Conservation (phyloP, 2,329 filamentous ascomycete species). For the Colletotrichum sp. region DNA sequence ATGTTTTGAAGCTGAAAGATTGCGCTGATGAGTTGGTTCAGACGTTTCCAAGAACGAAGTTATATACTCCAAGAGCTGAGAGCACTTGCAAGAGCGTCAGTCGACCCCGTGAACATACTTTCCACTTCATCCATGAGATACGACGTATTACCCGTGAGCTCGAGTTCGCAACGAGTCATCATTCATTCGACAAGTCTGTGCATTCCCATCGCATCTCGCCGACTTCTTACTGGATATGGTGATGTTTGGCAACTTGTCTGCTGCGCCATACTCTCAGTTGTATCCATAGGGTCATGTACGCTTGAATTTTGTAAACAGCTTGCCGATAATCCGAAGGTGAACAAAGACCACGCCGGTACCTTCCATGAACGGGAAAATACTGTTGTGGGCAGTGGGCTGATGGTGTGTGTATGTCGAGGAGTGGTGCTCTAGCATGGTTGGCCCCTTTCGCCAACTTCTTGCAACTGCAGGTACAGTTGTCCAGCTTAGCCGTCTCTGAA, state of each 20-base stretch:
- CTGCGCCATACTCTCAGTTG: not conserved
- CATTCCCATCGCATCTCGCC: not conserved
- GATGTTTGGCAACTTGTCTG: not conserved
- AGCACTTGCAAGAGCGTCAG: not conserved
- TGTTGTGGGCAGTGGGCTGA: not conserved
- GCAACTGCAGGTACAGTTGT: not conserved
- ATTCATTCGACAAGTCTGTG: not conserved
- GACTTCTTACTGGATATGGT: not conserved
- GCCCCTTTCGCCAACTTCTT: not conserved
- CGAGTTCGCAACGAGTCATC: not conserved
- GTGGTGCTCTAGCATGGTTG: not conserved
- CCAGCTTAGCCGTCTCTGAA: not conserved
- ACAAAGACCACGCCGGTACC: not conserved
- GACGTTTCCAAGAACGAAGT: not conserved
- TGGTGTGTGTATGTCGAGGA: not conserved
- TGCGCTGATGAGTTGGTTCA: not conserved
- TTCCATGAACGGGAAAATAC: not conserved
- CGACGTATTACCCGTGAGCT: not conserved
- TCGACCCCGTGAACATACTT: not conserved
- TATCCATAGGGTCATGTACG: not conserved
- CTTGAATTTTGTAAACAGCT: not conserved
- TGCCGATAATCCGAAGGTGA: not conserved
- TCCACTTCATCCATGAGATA: not conserved
- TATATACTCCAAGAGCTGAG: not conserved
- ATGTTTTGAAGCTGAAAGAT: not conserved